Base-by-base conservation (phyloP, 1,284 basidiomycete species). In the Rhodofomes roseus region DNA sequence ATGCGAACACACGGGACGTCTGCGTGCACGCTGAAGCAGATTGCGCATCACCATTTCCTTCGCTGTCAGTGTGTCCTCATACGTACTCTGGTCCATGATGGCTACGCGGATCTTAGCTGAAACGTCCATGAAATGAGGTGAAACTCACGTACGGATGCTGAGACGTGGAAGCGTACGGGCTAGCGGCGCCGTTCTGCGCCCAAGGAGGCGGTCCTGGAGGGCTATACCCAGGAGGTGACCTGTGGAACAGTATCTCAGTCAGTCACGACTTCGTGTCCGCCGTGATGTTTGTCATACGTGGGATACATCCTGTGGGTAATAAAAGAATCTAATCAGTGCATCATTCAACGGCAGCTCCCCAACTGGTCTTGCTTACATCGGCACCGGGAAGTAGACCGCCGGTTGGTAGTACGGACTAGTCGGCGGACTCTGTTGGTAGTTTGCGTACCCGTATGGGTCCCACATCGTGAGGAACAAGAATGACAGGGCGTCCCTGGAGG, bases 401-500 rank as follows among this genome's bases (percentile, higher is more conserved):
- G 57, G 39, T 41, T 43, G 41, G 36, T 29, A 55, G 25, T 48
- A 57, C 11, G 56, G 48, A 23, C 37, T 52, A 34, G 55, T 25
- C 23, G 25, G 29, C n/a, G 46, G 37, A 23, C 37, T 53, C n/a
- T 50, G 50, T n/a, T 50, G 56, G 52, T 34, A 43, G 29, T 41
- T 36, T 8, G 55, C 56, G 36, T 63, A 40, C 43, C 65, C 62
- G 56, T 62, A 63, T 31, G 66, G 56, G 58, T 68, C 65, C 65
- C 66, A 66, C 65, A 68, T 68, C 61, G 63, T 64, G 25, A 22
- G 12, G 11, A 14, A n/a, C 34, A 56, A 39, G 37, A 18, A 9
- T 14, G 14, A 61, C n/a, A 54, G 39, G 54, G 39, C 59, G 48
- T 86, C 82, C 65, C 66, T 81, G 31, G 27, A 22, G 23, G 25